phyloP scores from a whole-genome alignment of 2,329 filamentous ascomycete species.

The Ceratocystis cacaofunesta region DNA sequence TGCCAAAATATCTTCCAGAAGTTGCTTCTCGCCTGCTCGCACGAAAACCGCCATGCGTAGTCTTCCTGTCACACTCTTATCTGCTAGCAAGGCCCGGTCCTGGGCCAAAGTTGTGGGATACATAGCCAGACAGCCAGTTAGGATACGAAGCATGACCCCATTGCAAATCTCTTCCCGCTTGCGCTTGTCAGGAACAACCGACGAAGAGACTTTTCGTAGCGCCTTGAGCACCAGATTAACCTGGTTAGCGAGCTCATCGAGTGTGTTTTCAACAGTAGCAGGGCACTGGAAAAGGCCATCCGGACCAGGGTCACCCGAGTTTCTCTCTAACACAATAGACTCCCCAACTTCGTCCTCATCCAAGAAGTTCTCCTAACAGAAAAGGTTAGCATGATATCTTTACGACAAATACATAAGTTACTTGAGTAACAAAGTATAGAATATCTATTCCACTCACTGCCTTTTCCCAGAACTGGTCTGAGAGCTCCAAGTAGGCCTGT shows the following conservation, averaged over 20 bases:
- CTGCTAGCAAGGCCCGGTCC: conserved; percentile 27
- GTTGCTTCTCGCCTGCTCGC: conserved; percentile 55
- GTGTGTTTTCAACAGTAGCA: conserved; percentile 29
- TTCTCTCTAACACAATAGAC: conserved; percentile 52
- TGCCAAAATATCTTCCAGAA: conserved; percentile 41
- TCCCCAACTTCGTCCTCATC: conserved; percentile 59
- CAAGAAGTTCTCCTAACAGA: conserved; percentile 27
- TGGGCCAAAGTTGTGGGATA: conserved; percentile 31
- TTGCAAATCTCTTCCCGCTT: conserved; percentile 34
- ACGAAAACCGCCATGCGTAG: conserved; percentile 50
- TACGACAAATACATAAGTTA: neutral
- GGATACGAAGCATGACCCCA: conserved; percentile 27
- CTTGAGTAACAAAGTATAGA: neutral
- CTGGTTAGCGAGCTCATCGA: conserved; percentile 37
- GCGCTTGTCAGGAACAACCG: conserved; percentile 33
- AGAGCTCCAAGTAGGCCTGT: conserved; percentile 26
- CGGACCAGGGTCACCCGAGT: conserved; percentile 35
- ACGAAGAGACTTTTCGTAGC: conserved; percentile 31
- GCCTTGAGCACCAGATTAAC: conserved; percentile 36
- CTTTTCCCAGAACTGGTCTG: conserved; percentile 28
- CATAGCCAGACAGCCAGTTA: conserved; percentile 27
- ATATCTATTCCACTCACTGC: conserved; percentile 26
- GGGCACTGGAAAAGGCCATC: conserved; percentile 31
- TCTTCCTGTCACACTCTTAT: conserved; percentile 24
- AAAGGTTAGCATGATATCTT: conserved; percentile 19